Evolutionary conservation across 768 basidiomycete genomes (phyloP), one percentile per base, ranked within the genome.

Genomic region (Plicaturopsis crispa): DNA sequence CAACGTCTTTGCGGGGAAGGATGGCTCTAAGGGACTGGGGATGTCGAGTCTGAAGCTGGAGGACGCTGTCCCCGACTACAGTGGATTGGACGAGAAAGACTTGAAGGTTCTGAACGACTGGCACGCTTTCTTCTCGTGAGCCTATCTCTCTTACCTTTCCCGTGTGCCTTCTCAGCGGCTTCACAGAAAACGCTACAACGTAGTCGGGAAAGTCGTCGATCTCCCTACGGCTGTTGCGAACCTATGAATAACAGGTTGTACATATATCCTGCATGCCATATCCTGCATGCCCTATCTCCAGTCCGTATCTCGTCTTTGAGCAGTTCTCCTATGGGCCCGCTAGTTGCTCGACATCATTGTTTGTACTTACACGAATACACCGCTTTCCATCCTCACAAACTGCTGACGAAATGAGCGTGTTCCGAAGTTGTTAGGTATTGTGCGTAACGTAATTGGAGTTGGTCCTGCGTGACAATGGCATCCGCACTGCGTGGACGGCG

Each of bases 1-100:
- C 60, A 72, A 76, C 47, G 61, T 94, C 16, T 97, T 98, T 56
- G 89, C 92, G 22, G 94, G 92, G 32, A 94, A 87, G 62, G 94
- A 99, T 52, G 94, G 81, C 0, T 93, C 89, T 6, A 78, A 70
- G 46, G 94, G 84, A 0, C 67, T 99, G 5, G 94, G 91, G 31
- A 81, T 80, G 78, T 91, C 88, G 36, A 92, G 87, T 49, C 63
- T 96, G 48, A 86, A 88, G 38, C 61, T 67, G 4, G 84, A 90
- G 58, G 80, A 98, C 52, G 94, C 93, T 7, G 70, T 91, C 2
- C 63, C 90, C 10, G 92, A 99, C 54, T 96, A 88, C 54, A 87
- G 82, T 49, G 58, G 49, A 0, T 69, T 99, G 37, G 68, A 73
- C 31, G 80, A 78, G 44, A 73, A 74, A 44, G 86, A 93, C 49